phyloP scores from a whole-genome alignment of 176 grass and related monocot genomes.

The Lolium multiflorum region DNA sequence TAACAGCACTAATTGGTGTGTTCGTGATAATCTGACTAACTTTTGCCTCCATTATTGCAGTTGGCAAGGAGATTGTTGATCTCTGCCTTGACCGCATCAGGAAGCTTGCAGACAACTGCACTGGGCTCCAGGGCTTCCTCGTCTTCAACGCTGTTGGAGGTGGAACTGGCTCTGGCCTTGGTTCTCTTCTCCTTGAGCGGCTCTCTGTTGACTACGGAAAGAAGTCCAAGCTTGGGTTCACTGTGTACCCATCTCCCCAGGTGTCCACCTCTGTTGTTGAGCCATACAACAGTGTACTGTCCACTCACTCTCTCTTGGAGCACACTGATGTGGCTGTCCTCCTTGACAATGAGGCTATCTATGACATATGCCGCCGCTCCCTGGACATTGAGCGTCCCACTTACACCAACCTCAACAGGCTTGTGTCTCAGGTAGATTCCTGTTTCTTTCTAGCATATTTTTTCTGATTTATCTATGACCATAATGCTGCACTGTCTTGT shows the following conservation, averaged over 20 bases:
- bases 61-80: conserved; percentile 70
- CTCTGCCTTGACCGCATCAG: conserved; percentile 66
- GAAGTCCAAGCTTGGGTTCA: conserved; percentile 70
- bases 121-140: conserved; percentile 64
- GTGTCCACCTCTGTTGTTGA: conserved; percentile 69
- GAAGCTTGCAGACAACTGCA: conserved; percentile 68
- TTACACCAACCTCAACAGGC: conserved; percentile 69
- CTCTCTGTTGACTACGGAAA: conserved; percentile 66
- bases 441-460: not conserved
- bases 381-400: conserved; percentile 70
- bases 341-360: conserved; percentile 60
- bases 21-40: not conserved
- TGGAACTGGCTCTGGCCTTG: conserved; percentile 61
- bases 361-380: conserved; percentile 66
- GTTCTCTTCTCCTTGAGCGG: conserved; percentile 61
- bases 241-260: conserved; percentile 67
- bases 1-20: not conserved
- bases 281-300: conserved; percentile 71
- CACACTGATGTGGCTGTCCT: conserved; percentile 57
- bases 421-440: conserved; percentile 52
- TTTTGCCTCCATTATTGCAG: not conserved
- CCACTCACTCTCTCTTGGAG: conserved; percentile 63
- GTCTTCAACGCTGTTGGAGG: conserved; percentile 66
- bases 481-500: not conserved
- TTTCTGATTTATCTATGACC: not conserved